These are phyloP conservation scores for Schizophyllum commune DNA, from an alignment of 1,284 basidiomycete species.

Conservation along the genomic window DNA sequence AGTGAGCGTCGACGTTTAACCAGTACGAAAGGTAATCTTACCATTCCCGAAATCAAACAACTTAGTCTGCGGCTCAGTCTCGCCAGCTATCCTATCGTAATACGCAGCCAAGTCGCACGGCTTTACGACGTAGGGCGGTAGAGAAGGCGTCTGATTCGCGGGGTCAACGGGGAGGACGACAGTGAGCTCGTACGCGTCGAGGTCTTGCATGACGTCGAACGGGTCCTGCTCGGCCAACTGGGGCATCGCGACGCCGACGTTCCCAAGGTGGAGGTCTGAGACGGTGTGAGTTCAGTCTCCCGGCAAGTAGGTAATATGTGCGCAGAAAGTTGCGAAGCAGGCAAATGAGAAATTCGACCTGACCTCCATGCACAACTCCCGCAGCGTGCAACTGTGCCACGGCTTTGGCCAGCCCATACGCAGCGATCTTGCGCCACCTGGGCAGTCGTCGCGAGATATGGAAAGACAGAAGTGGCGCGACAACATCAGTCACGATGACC, in stretches of 20 bases:
- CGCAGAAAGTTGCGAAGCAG: too few relatives aligned
- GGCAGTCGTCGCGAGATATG: too few relatives aligned
- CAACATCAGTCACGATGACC: too few relatives aligned
- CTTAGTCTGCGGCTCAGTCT: not conserved
- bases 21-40: not conserved
- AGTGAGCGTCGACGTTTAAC: not conserved
- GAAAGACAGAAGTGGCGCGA: too few relatives aligned
- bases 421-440: too few relatives aligned
- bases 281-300: too few relatives aligned
- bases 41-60: constrained; percentile 1
- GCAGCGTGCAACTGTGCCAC: constrained; percentile 2
- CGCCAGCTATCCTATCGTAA: not conserved
- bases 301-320: too few relatives aligned
- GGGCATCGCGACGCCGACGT: constrained; percentile 10
- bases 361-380: constrained; percentile 8
- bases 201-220: constrained; percentile 10
- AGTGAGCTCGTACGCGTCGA: constrained; percentile 6
- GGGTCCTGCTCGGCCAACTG: constrained; percentile 8
- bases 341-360: too few relatives aligned
- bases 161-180: constrained; percentile 7
- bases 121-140: constrained; percentile 1
- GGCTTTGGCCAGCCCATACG: too few relatives aligned
- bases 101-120: not conserved
- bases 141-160: not conserved
- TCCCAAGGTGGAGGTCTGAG: constrained; percentile 10